Conservation (phyloP, 208 protist genomes). For the Acanthamoeba castellanii region DNA sequence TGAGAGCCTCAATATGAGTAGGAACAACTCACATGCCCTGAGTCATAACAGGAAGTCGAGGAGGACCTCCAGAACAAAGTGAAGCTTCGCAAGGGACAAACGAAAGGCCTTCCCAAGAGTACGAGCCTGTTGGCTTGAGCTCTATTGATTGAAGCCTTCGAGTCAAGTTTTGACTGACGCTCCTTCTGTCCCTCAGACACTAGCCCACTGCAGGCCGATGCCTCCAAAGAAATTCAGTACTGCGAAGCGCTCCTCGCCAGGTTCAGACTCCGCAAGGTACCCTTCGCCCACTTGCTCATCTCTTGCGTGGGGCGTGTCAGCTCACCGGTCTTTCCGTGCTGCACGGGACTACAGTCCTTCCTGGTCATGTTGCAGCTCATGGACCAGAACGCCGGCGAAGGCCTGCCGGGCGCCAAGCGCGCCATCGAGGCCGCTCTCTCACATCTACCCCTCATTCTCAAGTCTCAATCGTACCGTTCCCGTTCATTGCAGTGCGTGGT, state of each 20-base stretch:
- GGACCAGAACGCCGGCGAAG: constrained; percentile 9
- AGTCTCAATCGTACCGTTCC: not conserved
- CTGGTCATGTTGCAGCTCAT: constrained; percentile 6
- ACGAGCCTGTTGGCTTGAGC: not conserved
- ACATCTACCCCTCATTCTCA: constrained; percentile 8
- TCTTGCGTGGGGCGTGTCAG: not conserved
- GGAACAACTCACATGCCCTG: not conserved
- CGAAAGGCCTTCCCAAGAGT: constrained; percentile 26
- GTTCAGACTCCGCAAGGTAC: constrained; percentile 12
- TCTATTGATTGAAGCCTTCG: not conserved
- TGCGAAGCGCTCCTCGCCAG: constrained; percentile 2
- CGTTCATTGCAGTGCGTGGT: not conserved
- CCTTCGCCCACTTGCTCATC: not conserved
- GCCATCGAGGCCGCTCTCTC: constrained; percentile 27
- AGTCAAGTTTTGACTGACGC: not conserved
- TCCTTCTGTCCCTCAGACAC: not conserved
- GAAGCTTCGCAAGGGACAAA: constrained; percentile 19
- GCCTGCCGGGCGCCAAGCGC: not conserved
- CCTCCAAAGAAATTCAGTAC: not conserved
- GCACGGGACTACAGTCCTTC: not conserved
- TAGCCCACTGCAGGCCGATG: not conserved
- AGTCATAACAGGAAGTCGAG: not conserved
- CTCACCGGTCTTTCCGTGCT: not conserved
- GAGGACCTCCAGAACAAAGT: constrained; percentile 32
- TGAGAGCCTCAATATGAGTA: not conserved